These are phyloP conservation scores for Trypanosoma avium DNA, from an alignment of 208 protist genomes.

Conservation along the genomic window DNA sequence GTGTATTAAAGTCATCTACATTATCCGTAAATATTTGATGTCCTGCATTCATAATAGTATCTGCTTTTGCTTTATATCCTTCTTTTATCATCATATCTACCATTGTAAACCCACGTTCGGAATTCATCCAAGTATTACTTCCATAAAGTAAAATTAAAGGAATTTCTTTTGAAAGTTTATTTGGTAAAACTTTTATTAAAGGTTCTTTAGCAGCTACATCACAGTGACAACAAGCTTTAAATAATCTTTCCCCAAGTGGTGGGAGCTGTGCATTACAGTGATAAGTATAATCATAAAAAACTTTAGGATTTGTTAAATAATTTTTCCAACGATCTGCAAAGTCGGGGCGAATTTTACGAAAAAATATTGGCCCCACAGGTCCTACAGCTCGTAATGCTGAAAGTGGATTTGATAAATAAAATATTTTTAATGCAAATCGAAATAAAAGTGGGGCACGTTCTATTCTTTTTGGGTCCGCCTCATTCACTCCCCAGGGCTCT, in stretches of 20 bases:
- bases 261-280: slow-evolving; percentile 65
- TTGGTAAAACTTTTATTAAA: slow-evolving; percentile 38
- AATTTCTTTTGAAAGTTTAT: slow-evolving; percentile 23
- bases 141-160: slow-evolving; percentile 49
- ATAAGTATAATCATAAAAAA: slow-evolving; percentile 75
- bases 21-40: slow-evolving; percentile 68
- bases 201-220: slow-evolving; percentile 52
- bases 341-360: slow-evolving; percentile 46
- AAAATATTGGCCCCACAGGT: slow-evolving; percentile 44
- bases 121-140: slow-evolving; percentile 49
- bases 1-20: slow-evolving; percentile 38
- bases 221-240: slow-evolving; percentile 55
- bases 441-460: slow-evolving; percentile 28
- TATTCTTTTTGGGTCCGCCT: slow-evolving; percentile 17
- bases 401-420: slow-evolving; percentile 45
- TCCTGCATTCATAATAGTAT: slow-evolving; percentile 41
- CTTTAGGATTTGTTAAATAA: slow-evolving; percentile 38
- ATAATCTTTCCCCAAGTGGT: slow-evolving; percentile 49
- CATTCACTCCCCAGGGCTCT: slow-evolving; percentile 68
- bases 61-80: slow-evolving; percentile 31
- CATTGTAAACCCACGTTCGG: slow-evolving; percentile 33
- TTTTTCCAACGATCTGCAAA: slow-evolving; percentile 48
- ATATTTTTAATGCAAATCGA: slow-evolving; percentile 31
- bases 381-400: slow-evolving; percentile 42
- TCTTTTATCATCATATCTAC: slow-evolving; percentile 27